phyloP scores from a whole-genome alignment of 768 basidiomycete species.

The Suillus clintonianus region DNA sequence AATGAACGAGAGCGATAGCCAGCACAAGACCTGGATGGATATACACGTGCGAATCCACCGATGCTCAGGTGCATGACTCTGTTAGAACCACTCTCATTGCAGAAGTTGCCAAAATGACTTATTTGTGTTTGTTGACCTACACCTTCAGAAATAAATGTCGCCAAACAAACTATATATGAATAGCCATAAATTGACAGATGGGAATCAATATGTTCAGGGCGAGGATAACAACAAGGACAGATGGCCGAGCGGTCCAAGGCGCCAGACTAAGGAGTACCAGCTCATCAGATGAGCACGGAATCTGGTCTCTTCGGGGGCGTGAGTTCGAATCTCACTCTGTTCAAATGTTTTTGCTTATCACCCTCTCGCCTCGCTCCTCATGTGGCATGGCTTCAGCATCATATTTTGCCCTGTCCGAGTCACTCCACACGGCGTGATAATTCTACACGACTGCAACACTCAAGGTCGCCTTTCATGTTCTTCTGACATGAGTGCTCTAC shows the following conservation, averaged over 20 bases:
- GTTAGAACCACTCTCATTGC: neutral
- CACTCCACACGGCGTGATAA: too few relatives aligned
- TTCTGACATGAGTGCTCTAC: too few relatives aligned
- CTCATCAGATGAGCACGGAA: neutral
- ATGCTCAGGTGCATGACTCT: neutral
- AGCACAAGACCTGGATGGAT: neutral
- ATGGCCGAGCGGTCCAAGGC: constrained; percentile 91
- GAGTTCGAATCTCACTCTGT: constrained; percentile 20
- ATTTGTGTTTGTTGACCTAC: constrained; percentile 15
- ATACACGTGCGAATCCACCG: neutral
- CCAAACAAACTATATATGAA: neutral
- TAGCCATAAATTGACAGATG: neutral
- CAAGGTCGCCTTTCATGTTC: too few relatives aligned
- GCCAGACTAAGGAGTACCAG: constrained; percentile 68
- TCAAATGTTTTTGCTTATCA: constrained; percentile 4
- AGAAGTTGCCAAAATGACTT: constrained; percentile 12
- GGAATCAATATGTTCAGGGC: neutral
- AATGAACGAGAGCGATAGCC: neutral
- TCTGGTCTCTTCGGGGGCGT: constrained; percentile 10
- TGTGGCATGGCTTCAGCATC: too few relatives aligned
- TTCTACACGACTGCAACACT: too few relatives aligned
- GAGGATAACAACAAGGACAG: constrained; percentile 38
- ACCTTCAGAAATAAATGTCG: neutral
- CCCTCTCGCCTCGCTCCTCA: too few relatives aligned
- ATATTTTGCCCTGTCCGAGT: too few relatives aligned